phyloP scores from a whole-genome alignment of 257 asterid species.

The Euphrasia confusa region DNA sequence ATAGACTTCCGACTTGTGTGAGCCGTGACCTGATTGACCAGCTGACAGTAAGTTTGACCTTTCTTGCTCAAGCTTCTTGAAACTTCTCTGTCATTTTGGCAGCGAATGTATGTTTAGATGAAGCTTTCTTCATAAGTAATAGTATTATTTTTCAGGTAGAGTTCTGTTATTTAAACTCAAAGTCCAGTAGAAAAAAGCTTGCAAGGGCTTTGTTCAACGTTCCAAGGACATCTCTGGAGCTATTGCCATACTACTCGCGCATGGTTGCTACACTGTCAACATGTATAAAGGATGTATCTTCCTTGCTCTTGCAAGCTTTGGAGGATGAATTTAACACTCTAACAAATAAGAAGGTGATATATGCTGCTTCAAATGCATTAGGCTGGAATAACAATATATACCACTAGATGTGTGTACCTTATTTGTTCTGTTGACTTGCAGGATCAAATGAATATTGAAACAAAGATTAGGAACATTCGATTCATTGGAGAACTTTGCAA shows the following conservation, averaged over 20 bases:
- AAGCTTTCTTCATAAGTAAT: conserved; percentile 20
- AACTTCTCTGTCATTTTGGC: conserved; percentile 15
- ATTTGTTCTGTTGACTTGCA: conserved; percentile 35
- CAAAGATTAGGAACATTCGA: conserved; percentile 90
- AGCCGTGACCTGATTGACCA: conserved; percentile 99
- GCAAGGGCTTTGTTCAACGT: conserved; percentile 94
- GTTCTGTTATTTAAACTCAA: conserved; percentile 95
- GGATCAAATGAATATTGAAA: conserved; percentile 99
- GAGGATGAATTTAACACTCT: conserved; percentile 92
- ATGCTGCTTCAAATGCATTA: conserved; percentile 22
- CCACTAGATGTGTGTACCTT: conserved; percentile 7
- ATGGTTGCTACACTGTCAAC: conserved; percentile 92
- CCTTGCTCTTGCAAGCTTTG: conserved; percentile 86
- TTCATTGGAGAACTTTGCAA: conserved; percentile 99
- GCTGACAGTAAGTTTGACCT: conserved; percentile 61
- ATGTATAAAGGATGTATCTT: conserved; percentile 88
- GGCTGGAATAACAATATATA: conserved; percentile 17
- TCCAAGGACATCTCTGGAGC: conserved; percentile 93
- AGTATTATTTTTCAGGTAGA: conserved; percentile 64
- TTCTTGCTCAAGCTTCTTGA: conserved; percentile 26
- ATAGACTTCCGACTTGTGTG: conserved; percentile 91
- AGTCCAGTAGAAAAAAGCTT: conserved; percentile 92
- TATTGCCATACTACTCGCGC: conserved; percentile 95
- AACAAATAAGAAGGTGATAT: conserved; percentile 83
- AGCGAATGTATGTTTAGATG: conserved; percentile 23